Evolutionary conservation across 768 basidiomycete species (phyloP).

Genomic region (Kwoniella europaea): DNA sequence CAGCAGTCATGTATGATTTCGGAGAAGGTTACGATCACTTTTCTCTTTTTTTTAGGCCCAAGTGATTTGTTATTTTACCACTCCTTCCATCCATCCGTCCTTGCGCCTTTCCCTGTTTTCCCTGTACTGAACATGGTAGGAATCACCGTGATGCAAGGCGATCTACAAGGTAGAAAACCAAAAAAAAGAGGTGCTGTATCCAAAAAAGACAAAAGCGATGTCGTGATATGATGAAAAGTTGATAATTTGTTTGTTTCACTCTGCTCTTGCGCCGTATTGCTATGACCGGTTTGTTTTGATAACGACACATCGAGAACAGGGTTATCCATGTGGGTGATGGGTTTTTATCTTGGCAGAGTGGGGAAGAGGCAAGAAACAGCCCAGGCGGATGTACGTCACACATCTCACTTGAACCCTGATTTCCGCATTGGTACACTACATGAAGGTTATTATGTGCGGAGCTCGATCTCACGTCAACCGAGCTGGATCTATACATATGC

Average conservation of each 20-base stretch:
- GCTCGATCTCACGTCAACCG: background rate
- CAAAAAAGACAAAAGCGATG: slow-evolving; percentile 11
- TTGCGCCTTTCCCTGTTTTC: background rate
- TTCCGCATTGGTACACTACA: background rate
- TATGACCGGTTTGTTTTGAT: background rate
- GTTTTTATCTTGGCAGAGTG: background rate
- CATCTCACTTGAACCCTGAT: background rate
- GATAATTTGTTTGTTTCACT: slow-evolving; percentile 1
- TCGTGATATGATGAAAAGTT: slow-evolving; percentile 21
- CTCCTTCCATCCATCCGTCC: background rate
- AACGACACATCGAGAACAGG: slow-evolving; percentile 1
- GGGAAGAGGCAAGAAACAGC: background rate
- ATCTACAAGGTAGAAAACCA: background rate
- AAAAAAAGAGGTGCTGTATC: too few species aligned
- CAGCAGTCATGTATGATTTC: background rate
- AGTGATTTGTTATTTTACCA: background rate
- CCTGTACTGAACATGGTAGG: background rate
- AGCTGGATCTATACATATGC: background rate
- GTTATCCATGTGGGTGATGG: background rate
- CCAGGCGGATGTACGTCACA: background rate
- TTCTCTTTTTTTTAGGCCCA: background rate
- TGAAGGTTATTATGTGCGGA: background rate
- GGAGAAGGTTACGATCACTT: background rate
- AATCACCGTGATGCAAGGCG: background rate
- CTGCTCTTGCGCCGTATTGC: slow-evolving; percentile 5